Percentiles rank a stretch among this genome's conserved stretches.
These are phyloP conservation scores for Ganoderma lingzhi DNA, from an alignment of 1,284 basidiomycete species.

Conservation along the genomic window DNA sequence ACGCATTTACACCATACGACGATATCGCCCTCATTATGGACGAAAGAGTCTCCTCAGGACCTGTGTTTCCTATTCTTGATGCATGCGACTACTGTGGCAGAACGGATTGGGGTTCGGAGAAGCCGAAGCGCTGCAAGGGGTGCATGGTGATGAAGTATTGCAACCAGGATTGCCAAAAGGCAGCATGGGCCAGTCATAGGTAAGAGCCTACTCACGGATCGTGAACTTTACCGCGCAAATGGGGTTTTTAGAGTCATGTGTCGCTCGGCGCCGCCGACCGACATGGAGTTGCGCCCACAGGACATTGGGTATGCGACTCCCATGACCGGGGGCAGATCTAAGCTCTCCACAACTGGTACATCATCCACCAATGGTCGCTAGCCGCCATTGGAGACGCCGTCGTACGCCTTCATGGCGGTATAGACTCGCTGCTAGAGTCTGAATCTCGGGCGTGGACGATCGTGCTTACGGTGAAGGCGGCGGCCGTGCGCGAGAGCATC, in stretches of 20 bases:
- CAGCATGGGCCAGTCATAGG: slow-evolving; percentile 1
- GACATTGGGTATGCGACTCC: background rate
- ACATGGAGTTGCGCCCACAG: background rate
- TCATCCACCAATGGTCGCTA: background rate
- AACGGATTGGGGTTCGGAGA: no score
- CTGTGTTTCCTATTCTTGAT: background rate
- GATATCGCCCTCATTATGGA: background rate
- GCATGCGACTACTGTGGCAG: background rate
- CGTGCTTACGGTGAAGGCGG: background rate
- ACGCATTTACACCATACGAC: background rate
- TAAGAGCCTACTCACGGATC: background rate
- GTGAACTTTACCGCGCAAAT: background rate
- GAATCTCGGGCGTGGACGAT: background rate
- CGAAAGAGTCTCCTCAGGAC: background rate
- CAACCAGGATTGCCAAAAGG: slow-evolving; percentile 16
- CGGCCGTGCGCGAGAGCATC: background rate
- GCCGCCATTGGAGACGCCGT: background rate
- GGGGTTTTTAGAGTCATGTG: background rate
- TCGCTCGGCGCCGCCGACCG: background rate
- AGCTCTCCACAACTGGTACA: background rate
- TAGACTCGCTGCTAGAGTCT: background rate
- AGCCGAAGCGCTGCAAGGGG: background rate
- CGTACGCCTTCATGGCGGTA: background rate
- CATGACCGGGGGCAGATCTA: background rate
- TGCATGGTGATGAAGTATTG: slow-evolving; percentile 5